Evolutionary conservation across 1,139 yeast genomes (phyloP), one percentile per base, ranked within the genome.

Genomic region (Debaryomycetaceae sp.): DNA sequence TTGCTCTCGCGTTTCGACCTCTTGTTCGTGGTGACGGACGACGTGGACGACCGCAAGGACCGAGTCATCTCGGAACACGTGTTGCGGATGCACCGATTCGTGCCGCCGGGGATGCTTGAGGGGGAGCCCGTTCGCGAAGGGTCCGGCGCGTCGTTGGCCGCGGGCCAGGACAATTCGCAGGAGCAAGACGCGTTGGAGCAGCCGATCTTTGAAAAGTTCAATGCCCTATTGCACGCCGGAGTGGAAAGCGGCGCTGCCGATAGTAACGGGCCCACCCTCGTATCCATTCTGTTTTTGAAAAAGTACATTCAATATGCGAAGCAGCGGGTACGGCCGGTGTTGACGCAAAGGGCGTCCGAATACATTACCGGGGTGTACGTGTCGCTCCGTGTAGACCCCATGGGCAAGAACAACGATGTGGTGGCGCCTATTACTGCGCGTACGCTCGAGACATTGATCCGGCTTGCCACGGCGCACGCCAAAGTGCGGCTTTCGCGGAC

Each of bases 361-460:
- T 73, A 80, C 47, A 86, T 90, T 45, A 92, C 86, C 16, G 68
- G 69, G 30, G 74, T 82, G 5, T 90, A 90, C 49, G 66, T 95
- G 2, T 74, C 77, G 10, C 66, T 90, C 40, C 72, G 99, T 59
- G 86, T 86, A 48, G 94, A 87, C 43, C 74, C 75, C 31, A 62
- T 76, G 30, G 79, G 74, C 27, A 69, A 65, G 37, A 77, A 77
- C 43, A 82, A 77, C 49, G 71, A 90, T 35, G 76, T 82, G 42
- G 86, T 96, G 3, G 81, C 95, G 1, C 98, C 99, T 23, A 85
- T 92, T 40, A 90, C 99, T 3, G 95, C 98, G 15, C 83, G 99
- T 75, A 92, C 98, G 3, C 65, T 90, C 43, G 99, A 90, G 58
- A 90, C 99, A 1, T 66, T 90, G 43, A 90, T 90, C 51, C 94